Percentiles rank a stretch among this genome's conserved stretches.
Conservation (phyloP, 441 rosid species). For the Mallotus japonicus region DNA sequence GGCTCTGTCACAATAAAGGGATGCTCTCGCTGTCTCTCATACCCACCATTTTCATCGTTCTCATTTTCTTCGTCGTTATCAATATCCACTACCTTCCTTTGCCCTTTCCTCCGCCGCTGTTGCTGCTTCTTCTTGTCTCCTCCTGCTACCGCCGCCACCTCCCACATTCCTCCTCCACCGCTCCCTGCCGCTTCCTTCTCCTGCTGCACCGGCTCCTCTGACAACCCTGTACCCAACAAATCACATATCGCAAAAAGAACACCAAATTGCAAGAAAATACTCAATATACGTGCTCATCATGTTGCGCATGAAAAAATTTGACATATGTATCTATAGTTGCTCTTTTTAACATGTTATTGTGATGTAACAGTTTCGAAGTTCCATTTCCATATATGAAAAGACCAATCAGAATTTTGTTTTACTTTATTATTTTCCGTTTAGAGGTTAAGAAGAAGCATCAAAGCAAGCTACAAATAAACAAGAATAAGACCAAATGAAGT, state of each 20-base stretch:
- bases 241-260: neutral
- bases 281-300: too few relatives aligned
- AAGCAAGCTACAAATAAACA: neutral
- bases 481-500: neutral
- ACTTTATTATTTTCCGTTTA: neutral
- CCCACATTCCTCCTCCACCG: slow-evolving; percentile 58
- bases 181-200: slow-evolving; percentile 58
- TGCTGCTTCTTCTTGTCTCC: slow-evolving; percentile 39
- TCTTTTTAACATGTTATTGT: neutral
- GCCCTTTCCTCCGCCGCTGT: slow-evolving; percentile 50
- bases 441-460: neutral
- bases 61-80: slow-evolving; percentile 45
- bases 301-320: neutral
- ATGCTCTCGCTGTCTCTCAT: slow-evolving; percentile 90
- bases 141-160: slow-evolving; percentile 33
- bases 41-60: slow-evolving; percentile 45
- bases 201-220: slow-evolving; percentile 82
- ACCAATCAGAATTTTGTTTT: neutral
- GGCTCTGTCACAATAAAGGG: slow-evolving; percentile 99
- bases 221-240: slow-evolving; percentile 49
- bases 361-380: slow-evolving; percentile 3
- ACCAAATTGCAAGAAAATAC: neutral
- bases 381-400: neutral
- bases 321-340: neutral
- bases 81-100: slow-evolving; percentile 39